Evolutionary conservation across 2,329 filamentous ascomycete genomes (phyloP).

Genomic region (Cladosporium sp.): DNA sequence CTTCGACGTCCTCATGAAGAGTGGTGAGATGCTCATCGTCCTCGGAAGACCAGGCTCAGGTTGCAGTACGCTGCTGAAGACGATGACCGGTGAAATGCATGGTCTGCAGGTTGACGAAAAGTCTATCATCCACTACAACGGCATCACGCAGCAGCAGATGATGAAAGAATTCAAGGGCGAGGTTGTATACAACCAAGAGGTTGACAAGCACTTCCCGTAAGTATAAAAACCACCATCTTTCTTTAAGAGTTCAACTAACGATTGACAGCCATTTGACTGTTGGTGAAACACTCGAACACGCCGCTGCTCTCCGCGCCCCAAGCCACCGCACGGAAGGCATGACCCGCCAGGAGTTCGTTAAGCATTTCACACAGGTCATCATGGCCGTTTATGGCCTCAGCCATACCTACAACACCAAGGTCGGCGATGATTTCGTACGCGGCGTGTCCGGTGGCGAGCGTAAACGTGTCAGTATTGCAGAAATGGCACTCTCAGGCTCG

Average conservation of each 20-base stretch:
- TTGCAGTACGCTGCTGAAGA: constrained; percentile 65
- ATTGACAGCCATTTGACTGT: constrained; percentile 52
- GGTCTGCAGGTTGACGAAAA: constrained; percentile 55
- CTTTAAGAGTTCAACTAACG: not conserved
- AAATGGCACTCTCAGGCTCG: constrained; percentile 46
- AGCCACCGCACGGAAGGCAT: constrained; percentile 39
- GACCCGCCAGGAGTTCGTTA: constrained; percentile 46
- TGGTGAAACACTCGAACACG: constrained; percentile 58
- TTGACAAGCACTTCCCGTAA: constrained; percentile 54
- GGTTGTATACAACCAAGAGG: constrained; percentile 48
- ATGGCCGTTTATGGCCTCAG: constrained; percentile 56
- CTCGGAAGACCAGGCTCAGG: constrained; percentile 56
- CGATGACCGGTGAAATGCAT: constrained; percentile 60
- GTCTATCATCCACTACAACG: constrained; percentile 63
- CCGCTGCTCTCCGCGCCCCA: constrained; percentile 54
- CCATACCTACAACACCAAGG: constrained; percentile 58
- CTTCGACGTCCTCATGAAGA: constrained; percentile 55
- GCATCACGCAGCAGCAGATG: constrained; percentile 47
- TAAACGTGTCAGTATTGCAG: constrained; percentile 63
- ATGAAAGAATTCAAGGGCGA: constrained; percentile 50
- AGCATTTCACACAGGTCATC: constrained; percentile 51
- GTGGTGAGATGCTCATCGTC: constrained; percentile 51
- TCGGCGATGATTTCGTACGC: constrained; percentile 60
- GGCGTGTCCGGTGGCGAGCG: constrained; percentile 57
- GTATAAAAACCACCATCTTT: not conserved